Conservation (phyloP, 129 eudicot species). For the Smallanthus sonchifolius region DNA sequence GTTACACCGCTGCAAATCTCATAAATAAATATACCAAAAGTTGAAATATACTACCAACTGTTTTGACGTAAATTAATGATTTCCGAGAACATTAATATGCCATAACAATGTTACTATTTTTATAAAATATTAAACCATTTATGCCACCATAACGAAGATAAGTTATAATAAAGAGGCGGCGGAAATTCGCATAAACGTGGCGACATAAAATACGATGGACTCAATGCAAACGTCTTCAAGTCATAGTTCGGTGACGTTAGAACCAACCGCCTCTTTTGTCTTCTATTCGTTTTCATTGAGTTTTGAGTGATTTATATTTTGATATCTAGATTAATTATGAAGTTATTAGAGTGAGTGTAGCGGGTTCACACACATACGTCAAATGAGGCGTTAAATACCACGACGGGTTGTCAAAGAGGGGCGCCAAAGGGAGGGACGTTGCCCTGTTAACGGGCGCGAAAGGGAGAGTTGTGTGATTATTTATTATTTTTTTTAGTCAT, state of each 20-base stretch:
- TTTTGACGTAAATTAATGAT: no score
- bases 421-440: no score
- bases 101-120: neutral
- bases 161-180: neutral
- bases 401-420: no score
- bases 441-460: no score
- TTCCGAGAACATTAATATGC: neutral
- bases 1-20: no score
- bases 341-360: no score
- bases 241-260: neutral
- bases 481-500: no score
- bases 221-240: neutral
- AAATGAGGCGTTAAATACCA: no score
- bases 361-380: no score
- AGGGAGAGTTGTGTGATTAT: no score
- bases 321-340: neutral
- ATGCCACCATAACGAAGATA: neutral
- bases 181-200: neutral
- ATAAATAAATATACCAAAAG: no score
- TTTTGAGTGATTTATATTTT: neutral
- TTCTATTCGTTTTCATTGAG: neutral
- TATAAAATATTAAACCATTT: neutral
- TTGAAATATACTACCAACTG: no score
- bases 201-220: neutral
- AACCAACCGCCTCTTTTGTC: conserved; percentile 8